phyloP scores from a whole-genome alignment of 805 yeast genomes.

The Zygosaccharomyces bailii region DNA sequence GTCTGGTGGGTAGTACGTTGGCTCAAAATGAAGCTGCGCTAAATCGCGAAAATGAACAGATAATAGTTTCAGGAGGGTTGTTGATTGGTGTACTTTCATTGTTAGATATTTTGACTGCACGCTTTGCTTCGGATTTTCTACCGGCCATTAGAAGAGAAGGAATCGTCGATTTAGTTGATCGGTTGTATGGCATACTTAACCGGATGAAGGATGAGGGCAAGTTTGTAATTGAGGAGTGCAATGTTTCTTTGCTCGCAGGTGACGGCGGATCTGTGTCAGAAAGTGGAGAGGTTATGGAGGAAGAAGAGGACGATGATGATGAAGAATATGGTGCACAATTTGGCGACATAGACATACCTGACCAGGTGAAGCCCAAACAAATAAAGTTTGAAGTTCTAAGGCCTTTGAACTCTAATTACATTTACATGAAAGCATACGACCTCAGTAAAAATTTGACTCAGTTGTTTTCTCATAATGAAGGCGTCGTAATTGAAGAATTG shows the following conservation, averaged over 20 bases:
- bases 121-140: conserved; percentile 44
- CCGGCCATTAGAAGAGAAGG: conserved; percentile 68
- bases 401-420: conserved; percentile 12
- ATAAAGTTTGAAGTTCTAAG: conserved; percentile 25
- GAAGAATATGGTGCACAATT: conserved; percentile 29
- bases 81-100: conserved; percentile 52
- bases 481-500: conserved; percentile 25
- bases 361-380: conserved; percentile 26
- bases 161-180: conserved; percentile 21
- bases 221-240: conserved; percentile 18
- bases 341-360: conserved; percentile 36
- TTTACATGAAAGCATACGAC: conserved; percentile 16
- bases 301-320: conserved; percentile 32
- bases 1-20: conserved; percentile 56
- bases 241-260: conserved; percentile 9
- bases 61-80: conserved; percentile 23
- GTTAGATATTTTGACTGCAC: conserved; percentile 42
- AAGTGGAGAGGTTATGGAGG: conserved; percentile 26
- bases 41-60: conserved; percentile 15
- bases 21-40: conserved; percentile 47
- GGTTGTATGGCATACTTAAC: conserved; percentile 10
- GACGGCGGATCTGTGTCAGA: conserved; percentile 20
- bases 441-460: conserved; percentile 20
- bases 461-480: conserved; percentile 20
- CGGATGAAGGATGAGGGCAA: conserved; percentile 24